Conservation (phyloP, 345 rosid species). For the Cardamine occulta region DNA sequence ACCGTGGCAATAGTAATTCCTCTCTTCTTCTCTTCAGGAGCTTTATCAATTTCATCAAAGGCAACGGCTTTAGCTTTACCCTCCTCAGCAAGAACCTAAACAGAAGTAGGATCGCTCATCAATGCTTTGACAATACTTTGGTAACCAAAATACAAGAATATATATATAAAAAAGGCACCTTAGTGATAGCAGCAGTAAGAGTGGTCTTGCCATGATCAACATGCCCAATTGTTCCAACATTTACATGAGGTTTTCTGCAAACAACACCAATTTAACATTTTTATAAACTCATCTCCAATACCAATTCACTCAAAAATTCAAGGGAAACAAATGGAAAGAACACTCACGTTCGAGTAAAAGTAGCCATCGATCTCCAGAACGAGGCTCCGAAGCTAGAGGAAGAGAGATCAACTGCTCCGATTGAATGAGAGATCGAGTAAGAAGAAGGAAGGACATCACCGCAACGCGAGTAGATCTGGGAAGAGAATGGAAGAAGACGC, state of each 20-base stretch:
- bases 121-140: background rate
- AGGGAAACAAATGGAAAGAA: background rate
- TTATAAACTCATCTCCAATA: background rate
- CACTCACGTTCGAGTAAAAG: constrained; percentile 78
- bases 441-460: constrained; percentile 37
- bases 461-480: constrained; percentile 47
- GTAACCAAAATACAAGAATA: background rate
- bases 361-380: constrained; percentile 82
- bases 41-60: constrained; percentile 99
- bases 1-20: constrained; percentile 99
- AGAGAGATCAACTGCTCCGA: constrained; percentile 44
- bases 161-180: constrained; percentile 25
- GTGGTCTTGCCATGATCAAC: constrained; percentile 99
- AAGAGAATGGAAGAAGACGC: constrained; percentile 47
- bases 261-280: background rate
- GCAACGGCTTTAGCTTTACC: constrained; percentile 98
- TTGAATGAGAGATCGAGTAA: constrained; percentile 44
- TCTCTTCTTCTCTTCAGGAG: constrained; percentile 99
- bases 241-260: constrained; percentile 93
- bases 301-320: background rate
- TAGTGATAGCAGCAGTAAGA: constrained; percentile 96
- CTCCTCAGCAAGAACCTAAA: constrained; percentile 91
- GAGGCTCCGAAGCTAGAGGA: constrained; percentile 39
- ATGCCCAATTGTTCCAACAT: constrained; percentile 98
- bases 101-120: background rate